phyloP scores from a whole-genome alignment of 2,329 filamentous ascomycete genomes.

The Xylaria digitata region DNA sequence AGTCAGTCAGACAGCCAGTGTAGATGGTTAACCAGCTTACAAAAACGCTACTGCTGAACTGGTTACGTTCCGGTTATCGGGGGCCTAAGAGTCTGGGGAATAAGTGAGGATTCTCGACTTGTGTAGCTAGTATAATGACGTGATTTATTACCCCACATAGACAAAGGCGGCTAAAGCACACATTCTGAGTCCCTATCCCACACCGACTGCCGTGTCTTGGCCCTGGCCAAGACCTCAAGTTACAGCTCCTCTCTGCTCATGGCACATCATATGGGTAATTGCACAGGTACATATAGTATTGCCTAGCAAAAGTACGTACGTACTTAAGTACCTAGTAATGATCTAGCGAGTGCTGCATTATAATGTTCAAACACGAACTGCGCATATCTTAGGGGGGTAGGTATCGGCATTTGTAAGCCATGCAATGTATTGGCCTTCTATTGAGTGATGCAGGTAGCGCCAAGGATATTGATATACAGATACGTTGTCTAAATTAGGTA shows the following conservation, averaged over 20 bases:
- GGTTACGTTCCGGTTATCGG: slow-evolving; percentile 47
- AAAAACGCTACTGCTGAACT: slow-evolving; percentile 4
- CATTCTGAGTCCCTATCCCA: slow-evolving; percentile 2
- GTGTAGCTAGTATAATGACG: slow-evolving; percentile 43
- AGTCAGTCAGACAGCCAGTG: neutral
- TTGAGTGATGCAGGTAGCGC: neutral
- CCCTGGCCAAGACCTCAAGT: neutral
- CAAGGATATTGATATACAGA: neutral
- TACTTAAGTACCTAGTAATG: too few relatives aligned
- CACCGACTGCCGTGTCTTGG: slow-evolving; percentile 31
- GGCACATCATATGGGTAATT: neutral
- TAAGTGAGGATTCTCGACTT: slow-evolving; percentile 12
- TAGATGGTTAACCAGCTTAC: neutral
- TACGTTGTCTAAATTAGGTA: slow-evolving; percentile 4
- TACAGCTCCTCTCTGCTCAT: neutral
- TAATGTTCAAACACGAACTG: neutral
- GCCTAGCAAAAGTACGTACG: neutral
- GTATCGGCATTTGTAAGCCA: neutral
- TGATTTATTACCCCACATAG: slow-evolving; percentile 40
- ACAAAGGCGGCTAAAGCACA: slow-evolving; percentile 39
- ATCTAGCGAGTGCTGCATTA: too few relatives aligned
- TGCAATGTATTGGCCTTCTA: too few relatives aligned
- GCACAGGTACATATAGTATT: neutral
- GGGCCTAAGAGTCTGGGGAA: slow-evolving; percentile 43
- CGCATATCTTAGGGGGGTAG: neutral